Conservation (phyloP, 2,329 filamentous ascomycete genomes). For the Fonsecaea multimorphosa region DNA sequence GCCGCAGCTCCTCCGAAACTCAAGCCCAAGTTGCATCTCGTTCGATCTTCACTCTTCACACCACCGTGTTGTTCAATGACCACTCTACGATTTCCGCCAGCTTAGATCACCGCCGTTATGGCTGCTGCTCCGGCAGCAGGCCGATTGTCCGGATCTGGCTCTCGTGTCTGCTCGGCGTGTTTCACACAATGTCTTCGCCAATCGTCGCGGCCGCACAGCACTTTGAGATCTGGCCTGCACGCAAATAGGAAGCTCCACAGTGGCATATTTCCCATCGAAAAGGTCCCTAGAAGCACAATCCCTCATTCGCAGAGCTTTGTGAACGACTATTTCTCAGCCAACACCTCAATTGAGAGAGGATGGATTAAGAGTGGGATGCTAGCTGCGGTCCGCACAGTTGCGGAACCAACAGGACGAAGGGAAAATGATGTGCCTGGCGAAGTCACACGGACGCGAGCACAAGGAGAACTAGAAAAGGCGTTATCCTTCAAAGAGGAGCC, state of each 20-base stretch:
- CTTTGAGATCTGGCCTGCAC: constrained; percentile 33
- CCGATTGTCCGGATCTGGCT: constrained; percentile 27
- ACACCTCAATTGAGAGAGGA: constrained; percentile 39
- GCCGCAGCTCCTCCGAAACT: not conserved
- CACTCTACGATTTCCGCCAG: not conserved
- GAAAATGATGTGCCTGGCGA: constrained; percentile 1
- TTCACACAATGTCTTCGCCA: constrained; percentile 22
- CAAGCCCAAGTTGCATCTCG: not conserved
- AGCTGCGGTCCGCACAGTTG: constrained; percentile 34
- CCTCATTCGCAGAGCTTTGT: constrained; percentile 35
- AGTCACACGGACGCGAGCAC: constrained; percentile 5
- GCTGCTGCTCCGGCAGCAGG: constrained; percentile 34
- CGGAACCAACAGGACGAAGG: constrained; percentile 17
- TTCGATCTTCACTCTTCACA: constrained; percentile 7
- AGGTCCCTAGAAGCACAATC: constrained; percentile 17
- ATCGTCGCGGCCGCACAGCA: constrained; percentile 19
- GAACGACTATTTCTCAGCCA: constrained; percentile 41
- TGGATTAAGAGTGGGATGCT: constrained; percentile 39
- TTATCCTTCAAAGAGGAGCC: constrained; percentile 10
- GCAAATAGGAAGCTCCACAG: constrained; percentile 36
- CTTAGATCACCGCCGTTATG: constrained; percentile 23
- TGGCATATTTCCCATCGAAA: constrained; percentile 17
- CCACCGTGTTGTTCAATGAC: constrained; percentile 13
- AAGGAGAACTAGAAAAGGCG: constrained; percentile 21
- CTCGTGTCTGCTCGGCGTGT: constrained; percentile 30